Percentiles rank a stretch among this genome's conserved stretches.
Conservation (phyloP, 805 yeast species). For the Lachancea quebecensis region DNA sequence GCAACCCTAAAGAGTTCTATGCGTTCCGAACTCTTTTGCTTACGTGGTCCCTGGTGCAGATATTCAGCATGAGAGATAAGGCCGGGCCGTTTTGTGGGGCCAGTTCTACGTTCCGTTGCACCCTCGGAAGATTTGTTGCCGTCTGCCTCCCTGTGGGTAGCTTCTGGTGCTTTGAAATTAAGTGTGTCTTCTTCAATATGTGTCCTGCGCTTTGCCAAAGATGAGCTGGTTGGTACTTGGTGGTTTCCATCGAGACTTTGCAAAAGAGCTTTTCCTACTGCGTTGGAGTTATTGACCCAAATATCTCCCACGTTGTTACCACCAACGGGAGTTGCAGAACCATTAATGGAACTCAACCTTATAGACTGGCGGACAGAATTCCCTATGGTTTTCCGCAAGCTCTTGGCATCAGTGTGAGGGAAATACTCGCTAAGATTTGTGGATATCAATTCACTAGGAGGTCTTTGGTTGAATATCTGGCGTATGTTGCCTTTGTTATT, state of each 20-base stretch:
- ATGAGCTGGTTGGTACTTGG: neutral
- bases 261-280: conserved; percentile 44
- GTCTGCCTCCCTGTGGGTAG: conserved; percentile 9
- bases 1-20: conserved; percentile 13
- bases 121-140: neutral
- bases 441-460: conserved; percentile 87
- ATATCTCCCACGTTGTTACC: conserved; percentile 58
- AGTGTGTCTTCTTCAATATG: conserved; percentile 5
- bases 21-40: conserved; percentile 8
- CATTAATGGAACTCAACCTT: conserved; percentile 34
- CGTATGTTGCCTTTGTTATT: conserved; percentile 28
- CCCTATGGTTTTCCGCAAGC: conserved; percentile 71
- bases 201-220: conserved; percentile 28
- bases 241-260: conserved; percentile 28
- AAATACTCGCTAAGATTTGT: conserved; percentile 85
- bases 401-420: conserved; percentile 70
- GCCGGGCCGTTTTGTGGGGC: conserved; percentile 1
- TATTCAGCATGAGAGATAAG: neutral
- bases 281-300: conserved; percentile 46
- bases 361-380: conserved; percentile 78
- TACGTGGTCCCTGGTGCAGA: neutral
- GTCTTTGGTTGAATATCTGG: conserved; percentile 74
- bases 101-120: neutral
- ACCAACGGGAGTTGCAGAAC: conserved; percentile 20
- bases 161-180: conserved; percentile 33